These are phyloP conservation scores for Aspergillus carbonarius DNA, from an alignment of 2,329 filamentous ascomycete genomes.

Conservation along the genomic window DNA sequence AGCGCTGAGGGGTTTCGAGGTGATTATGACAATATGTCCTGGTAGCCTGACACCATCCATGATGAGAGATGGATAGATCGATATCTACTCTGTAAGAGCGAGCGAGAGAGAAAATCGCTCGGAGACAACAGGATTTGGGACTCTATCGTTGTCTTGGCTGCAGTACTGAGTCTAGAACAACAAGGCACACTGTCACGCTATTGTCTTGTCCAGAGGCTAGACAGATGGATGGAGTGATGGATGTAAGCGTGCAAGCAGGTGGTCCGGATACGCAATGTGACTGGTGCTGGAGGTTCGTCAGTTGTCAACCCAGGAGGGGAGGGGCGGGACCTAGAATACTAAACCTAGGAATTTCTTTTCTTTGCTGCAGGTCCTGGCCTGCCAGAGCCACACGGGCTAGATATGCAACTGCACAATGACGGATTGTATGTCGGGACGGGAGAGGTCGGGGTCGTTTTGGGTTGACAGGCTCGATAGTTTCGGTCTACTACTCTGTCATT, in stretches of 20 bases:
- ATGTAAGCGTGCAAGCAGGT: background rate
- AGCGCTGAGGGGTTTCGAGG: too few relatives aligned
- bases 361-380: background rate
- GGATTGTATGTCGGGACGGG: background rate
- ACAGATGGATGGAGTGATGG: too few relatives aligned
- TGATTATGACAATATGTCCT: too few relatives aligned
- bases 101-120: too few relatives aligned
- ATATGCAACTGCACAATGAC: background rate
- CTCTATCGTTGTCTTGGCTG: background rate
- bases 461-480: background rate
- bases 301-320: too few relatives aligned
- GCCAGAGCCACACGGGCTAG: background rate
- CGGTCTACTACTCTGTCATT: too few relatives aligned
- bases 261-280: background rate
- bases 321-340: too few relatives aligned
- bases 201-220: too few relatives aligned
- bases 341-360: too few relatives aligned
- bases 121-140: background rate
- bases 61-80: too few relatives aligned
- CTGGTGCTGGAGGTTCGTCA: background rate
- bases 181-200: background rate
- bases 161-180: background rate
- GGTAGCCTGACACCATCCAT: too few relatives aligned
- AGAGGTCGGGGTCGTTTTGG: background rate
- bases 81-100: too few relatives aligned